Conservation (phyloP, 139 green algal genomes). For the Chlorella sorokiniana region DNA sequence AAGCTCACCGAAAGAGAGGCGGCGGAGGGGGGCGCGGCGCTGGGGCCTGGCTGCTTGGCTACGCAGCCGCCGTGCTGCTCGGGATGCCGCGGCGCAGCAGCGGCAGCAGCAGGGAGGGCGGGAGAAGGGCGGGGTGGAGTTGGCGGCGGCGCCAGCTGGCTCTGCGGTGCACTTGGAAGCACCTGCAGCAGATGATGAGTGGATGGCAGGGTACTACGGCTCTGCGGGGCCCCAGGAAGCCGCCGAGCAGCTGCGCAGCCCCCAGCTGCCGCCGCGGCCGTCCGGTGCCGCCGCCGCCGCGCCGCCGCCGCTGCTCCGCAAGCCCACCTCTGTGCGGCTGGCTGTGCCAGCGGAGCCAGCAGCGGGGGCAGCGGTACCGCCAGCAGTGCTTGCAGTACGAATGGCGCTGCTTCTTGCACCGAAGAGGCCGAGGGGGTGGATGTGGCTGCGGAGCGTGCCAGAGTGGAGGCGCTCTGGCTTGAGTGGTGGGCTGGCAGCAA, state of each 20-base stretch:
- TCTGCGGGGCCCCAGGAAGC: background rate
- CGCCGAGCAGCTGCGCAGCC: constrained; percentile 2
- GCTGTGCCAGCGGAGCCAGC: background rate
- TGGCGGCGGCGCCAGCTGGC: background rate
- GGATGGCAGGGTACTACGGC: constrained; percentile 8
- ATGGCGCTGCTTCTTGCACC: too few species aligned
- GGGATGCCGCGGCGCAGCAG: background rate
- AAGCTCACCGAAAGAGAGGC: constrained; percentile 4
- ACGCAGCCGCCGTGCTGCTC: background rate
- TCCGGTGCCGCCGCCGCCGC: background rate
- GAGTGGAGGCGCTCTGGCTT: constrained; percentile 35
- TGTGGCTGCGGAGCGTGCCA: constrained; percentile 37
- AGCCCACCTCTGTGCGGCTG: constrained; percentile 23
- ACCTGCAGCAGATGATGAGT: background rate
- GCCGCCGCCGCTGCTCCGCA: background rate
- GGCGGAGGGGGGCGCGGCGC: background rate
- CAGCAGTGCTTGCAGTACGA: background rate
- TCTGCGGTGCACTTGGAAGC: background rate
- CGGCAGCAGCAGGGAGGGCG: background rate
- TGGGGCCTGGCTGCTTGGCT: too few species aligned
- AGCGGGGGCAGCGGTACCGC: background rate
- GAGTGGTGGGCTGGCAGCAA: constrained; percentile 1
- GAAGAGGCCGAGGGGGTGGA: constrained; percentile 28
- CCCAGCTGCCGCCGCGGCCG: background rate
- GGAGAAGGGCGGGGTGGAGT: background rate